Conservation (phyloP, 2,329 filamentous ascomycete species). For the Diaporthe helianthi region DNA sequence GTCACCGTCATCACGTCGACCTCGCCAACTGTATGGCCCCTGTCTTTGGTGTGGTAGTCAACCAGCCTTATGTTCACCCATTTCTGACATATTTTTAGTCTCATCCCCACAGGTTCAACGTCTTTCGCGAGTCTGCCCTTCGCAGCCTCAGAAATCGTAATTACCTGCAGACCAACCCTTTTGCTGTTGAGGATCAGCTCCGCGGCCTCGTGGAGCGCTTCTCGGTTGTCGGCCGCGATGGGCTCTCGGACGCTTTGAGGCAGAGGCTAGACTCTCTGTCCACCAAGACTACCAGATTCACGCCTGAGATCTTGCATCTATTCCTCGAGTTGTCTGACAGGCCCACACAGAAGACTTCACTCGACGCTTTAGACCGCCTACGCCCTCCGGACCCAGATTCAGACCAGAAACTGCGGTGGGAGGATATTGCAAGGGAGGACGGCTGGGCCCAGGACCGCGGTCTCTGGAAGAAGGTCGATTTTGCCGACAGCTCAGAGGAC, state of each 20-base stretch:
- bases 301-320: slow-evolving; percentile 80
- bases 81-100: slow-evolving; percentile 39
- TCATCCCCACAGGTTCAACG: slow-evolving; percentile 48
- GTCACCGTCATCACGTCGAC: slow-evolving; percentile 68
- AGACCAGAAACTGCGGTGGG: slow-evolving; percentile 71
- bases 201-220: slow-evolving; percentile 87
- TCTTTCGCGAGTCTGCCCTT: slow-evolving; percentile 57
- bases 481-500: slow-evolving; percentile 71
- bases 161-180: slow-evolving; percentile 75
- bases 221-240: slow-evolving; percentile 78
- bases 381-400: slow-evolving; percentile 52
- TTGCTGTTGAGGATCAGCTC: slow-evolving; percentile 70
- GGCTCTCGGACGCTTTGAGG: slow-evolving; percentile 74
- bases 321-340: slow-evolving; percentile 83
- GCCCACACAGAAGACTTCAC: slow-evolving; percentile 72
- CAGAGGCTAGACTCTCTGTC: slow-evolving; percentile 42
- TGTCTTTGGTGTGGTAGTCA: neutral
- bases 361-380: slow-evolving; percentile 68
- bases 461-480: slow-evolving; percentile 76
- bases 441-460: slow-evolving; percentile 71
- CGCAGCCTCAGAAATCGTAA: slow-evolving; percentile 61
- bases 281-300: slow-evolving; percentile 63
- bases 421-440: slow-evolving; percentile 79
- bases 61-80: slow-evolving; percentile 13
- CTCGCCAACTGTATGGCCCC: slow-evolving; percentile 55